phyloP scores from a whole-genome alignment of 305 asterid species.

The Fraxinus nigra region DNA sequence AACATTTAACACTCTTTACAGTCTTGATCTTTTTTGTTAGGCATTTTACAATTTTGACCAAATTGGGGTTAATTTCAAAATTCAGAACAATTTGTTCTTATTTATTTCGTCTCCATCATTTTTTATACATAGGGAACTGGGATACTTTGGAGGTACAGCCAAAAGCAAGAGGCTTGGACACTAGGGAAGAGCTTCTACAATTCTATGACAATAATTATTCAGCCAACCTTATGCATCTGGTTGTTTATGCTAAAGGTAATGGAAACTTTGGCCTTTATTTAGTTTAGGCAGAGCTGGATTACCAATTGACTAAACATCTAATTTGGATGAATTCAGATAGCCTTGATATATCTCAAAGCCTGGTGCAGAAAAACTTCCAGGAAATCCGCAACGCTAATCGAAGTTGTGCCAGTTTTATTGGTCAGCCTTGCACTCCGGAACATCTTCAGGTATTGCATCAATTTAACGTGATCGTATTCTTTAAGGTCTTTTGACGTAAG shows the following conservation, averaged over 20 bases:
- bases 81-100: neutral
- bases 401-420: conserved; percentile 53
- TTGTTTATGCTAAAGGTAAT: conserved; percentile 79
- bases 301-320: conserved; percentile 21
- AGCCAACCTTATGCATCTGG: conserved; percentile 94
- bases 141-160: conserved; percentile 86
- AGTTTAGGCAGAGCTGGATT: conserved; percentile 26
- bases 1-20: neutral
- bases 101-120: neutral
- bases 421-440: conserved; percentile 82
- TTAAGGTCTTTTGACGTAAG: neutral
- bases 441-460: conserved; percentile 64
- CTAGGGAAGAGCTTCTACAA: conserved; percentile 77
- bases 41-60: conserved; percentile 3
- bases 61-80: neutral
- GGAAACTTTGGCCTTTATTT: conserved; percentile 13
- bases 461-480: neutral
- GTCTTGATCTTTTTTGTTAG: conserved; percentile 10
- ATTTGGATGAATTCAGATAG: conserved; percentile 49
- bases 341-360: conserved; percentile 74
- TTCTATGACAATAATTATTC: conserved; percentile 84
- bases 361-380: conserved; percentile 75
- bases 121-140: conserved; percentile 69
- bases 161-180: conserved; percentile 78
- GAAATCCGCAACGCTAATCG: conserved; percentile 67